Percentiles rank a stretch among this genome's conserved stretches.
These are phyloP conservation scores for Colletotrichum sp. DNA, from an alignment of 2,329 filamentous ascomycete genomes.

Conservation along the genomic window DNA sequence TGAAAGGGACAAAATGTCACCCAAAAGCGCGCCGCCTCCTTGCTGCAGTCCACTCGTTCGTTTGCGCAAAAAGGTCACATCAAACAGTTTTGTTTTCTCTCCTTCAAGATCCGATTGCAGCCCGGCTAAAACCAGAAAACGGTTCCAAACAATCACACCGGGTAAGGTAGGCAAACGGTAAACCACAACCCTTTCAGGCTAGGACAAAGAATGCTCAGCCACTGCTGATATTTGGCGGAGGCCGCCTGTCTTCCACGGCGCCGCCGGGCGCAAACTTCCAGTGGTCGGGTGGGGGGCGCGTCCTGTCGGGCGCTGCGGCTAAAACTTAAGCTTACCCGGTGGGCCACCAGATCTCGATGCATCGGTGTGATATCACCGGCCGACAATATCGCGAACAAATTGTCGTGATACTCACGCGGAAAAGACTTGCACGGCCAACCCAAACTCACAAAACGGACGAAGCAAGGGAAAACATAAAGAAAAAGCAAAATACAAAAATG, in stretches of 20 bases:
- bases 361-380: neutral
- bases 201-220: constrained; percentile 1
- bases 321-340: constrained; percentile 19
- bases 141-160: neutral
- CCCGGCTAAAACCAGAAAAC: neutral
- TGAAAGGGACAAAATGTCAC: neutral
- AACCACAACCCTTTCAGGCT: neutral
- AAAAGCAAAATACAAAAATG: neutral
- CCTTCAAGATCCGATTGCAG: neutral
- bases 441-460: neutral
- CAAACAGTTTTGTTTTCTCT: neutral
- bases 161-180: neutral
- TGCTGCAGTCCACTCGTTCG: neutral
- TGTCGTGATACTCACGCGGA: neutral
- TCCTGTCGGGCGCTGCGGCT: neutral
- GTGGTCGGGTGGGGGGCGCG: neutral
- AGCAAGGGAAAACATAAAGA: neutral
- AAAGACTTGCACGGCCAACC: neutral
- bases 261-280: constrained; percentile 8
- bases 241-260: neutral
- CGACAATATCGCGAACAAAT: neutral
- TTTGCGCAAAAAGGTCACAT: neutral
- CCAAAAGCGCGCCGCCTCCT: neutral
- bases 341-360: neutral
- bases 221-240: neutral